A percentile compares a stretch with the other conserved stretches of the same genome.
Evolutionary conservation across 441 rosid genomes (phyloP).

Genomic region (Pelargonium citronellum): DNA sequence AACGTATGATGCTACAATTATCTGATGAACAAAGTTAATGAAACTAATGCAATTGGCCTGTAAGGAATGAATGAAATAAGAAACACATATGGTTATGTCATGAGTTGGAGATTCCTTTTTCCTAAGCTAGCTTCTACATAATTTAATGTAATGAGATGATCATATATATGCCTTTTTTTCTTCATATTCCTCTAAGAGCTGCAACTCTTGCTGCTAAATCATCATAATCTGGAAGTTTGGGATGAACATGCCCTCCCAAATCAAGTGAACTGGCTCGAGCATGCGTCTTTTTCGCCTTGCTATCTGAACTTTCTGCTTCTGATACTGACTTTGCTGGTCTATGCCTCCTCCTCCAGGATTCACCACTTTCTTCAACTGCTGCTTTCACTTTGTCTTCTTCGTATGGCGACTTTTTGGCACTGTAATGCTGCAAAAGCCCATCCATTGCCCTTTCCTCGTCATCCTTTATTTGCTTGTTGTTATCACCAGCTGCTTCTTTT

Average conservation of each 20-base stretch:
- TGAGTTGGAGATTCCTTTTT: too few relatives aligned
- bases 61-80: too few relatives aligned
- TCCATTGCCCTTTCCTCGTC: conserved; percentile 20
- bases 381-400: neutral
- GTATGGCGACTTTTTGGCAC: neutral
- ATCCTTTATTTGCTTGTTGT: conserved; percentile 1
- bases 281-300: conserved; percentile 9
- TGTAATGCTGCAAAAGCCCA: conserved; percentile 10
- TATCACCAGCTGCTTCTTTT: too few relatives aligned
- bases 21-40: too few relatives aligned
- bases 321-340: conserved; percentile 14
- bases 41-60: too few relatives aligned
- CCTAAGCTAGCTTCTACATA: too few relatives aligned
- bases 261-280: conserved; percentile 14
- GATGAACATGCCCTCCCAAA: conserved; percentile 24
- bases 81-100: too few relatives aligned
- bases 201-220: conserved; percentile 23
- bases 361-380: too few relatives aligned
- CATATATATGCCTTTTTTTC: neutral
- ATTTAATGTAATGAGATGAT: too few relatives aligned
- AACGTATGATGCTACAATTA: too few relatives aligned
- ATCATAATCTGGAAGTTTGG: conserved; percentile 24
- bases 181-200: conserved; percentile 20
- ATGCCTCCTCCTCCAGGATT: neutral
- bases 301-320: neutral